Conservation (phyloP, 441 rosid species). For the Kokia cookei region DNA sequence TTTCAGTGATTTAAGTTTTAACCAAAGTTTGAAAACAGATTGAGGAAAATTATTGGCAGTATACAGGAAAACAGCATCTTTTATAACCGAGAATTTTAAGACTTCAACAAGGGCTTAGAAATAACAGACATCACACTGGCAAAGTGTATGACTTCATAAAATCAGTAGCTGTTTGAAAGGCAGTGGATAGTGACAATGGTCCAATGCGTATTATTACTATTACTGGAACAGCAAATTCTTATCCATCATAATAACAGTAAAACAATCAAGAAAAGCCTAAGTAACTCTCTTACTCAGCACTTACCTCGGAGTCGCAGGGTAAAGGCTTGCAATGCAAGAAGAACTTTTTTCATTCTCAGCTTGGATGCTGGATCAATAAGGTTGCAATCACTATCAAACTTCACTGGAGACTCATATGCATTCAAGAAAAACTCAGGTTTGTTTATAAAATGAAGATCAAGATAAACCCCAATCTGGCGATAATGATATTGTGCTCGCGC, state of each 20-base stretch:
- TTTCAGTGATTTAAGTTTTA: not conserved
- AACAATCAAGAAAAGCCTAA: not conserved
- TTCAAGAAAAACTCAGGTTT: constrained; percentile 62
- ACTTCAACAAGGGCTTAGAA: not conserved
- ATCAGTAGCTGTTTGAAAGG: not conserved
- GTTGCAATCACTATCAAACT: constrained; percentile 58
- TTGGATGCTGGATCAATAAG: constrained; percentile 41
- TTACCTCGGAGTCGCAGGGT: constrained; percentile 44
- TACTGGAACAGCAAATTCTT: not conserved
- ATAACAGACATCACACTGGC: not conserved
- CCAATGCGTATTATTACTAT: not conserved
- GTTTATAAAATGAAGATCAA: constrained; percentile 84
- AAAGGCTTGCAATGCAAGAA: constrained; percentile 45
- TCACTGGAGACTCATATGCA: constrained; percentile 61
- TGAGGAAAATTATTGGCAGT: not conserved
- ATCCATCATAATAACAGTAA: not conserved
- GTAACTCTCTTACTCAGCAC: constrained; percentile 6
- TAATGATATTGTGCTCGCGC: constrained; percentile 60
- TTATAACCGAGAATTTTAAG: not conserved
- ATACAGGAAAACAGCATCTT: not conserved
- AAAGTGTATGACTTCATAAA: not conserved
- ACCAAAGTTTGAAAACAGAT: not conserved
- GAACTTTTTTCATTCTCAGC: constrained; percentile 41
- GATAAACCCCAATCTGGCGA: constrained; percentile 68
- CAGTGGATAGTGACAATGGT: not conserved